Conservation (phyloP, 1,284 basidiomycete species). For the Puccinia horiana region DNA sequence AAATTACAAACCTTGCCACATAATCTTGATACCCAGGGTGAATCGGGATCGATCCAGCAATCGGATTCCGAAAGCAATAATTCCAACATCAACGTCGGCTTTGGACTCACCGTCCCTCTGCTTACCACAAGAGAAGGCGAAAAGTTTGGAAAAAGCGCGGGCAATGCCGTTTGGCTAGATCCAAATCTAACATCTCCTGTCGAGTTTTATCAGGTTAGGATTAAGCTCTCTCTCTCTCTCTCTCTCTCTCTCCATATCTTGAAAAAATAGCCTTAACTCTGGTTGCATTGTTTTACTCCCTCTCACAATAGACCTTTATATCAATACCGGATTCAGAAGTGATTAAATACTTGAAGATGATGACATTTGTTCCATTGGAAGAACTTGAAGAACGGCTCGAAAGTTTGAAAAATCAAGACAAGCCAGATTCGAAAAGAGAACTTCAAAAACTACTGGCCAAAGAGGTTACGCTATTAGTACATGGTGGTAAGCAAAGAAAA, state of each 20-base stretch:
- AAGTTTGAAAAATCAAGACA: conserved; percentile 65
- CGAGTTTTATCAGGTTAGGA: conserved; percentile 82
- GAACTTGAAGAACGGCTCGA: conserved; percentile 62
- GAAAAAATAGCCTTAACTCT: background rate
- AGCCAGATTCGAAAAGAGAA: background rate
- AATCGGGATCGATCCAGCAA: background rate
- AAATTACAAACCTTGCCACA: conserved; percentile 57
- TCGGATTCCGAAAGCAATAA: conserved; percentile 51
- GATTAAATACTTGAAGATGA: conserved; percentile 74
- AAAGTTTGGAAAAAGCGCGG: conserved; percentile 96
- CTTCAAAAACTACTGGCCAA: conserved; percentile 68
- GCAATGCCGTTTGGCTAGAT: conserved; percentile 92
- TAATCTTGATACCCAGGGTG: conserved; percentile 44
- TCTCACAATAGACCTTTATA: conserved; percentile 74
- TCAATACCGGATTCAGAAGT: conserved; percentile 80
- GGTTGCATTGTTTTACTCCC: conserved; percentile 17
- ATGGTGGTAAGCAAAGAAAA: conserved; percentile 67
- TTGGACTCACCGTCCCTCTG: conserved; percentile 89
- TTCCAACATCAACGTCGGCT: conserved; percentile 63
- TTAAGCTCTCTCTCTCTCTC: conserved; percentile 51
- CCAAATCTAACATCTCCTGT: conserved; percentile 72
- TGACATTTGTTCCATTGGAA: conserved; percentile 74
- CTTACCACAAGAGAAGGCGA: conserved; percentile 83
- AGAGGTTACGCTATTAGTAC: conserved; percentile 85
- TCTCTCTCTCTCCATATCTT: conserved; percentile 53